Evolutionary conservation across 2,329 filamentous ascomycete species (phyloP).

Genomic region (Penicillium sp.): DNA sequence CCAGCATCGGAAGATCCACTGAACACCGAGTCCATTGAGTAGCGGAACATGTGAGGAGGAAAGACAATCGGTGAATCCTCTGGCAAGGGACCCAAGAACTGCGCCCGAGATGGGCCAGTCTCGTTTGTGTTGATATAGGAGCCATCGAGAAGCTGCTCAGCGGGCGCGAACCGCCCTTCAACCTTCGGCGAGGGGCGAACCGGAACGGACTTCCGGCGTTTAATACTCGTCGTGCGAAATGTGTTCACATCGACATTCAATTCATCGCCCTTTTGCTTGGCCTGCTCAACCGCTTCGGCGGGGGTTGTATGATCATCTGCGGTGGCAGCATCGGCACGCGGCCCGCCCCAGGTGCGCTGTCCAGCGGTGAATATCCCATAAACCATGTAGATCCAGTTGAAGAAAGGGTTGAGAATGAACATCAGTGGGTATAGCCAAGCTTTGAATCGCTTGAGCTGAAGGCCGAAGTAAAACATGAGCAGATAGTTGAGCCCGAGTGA

Average conservation of each 20-base stretch:
- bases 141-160: conserved; percentile 61
- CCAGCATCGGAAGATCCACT: conserved; percentile 50
- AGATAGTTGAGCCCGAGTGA: conserved; percentile 90
- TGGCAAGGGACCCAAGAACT: conserved; percentile 43
- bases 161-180: conserved; percentile 72
- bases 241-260: conserved; percentile 85
- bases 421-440: conserved; percentile 92
- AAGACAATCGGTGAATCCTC: conserved; percentile 43
- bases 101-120: conserved; percentile 56
- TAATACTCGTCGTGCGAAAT: conserved; percentile 52
- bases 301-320: conserved; percentile 72
- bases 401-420: conserved; percentile 92
- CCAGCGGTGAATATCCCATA: conserved; percentile 94
- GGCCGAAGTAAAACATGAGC: conserved; percentile 93
- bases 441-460: conserved; percentile 82
- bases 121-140: conserved; percentile 67
- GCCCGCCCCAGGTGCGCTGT: conserved; percentile 92
- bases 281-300: conserved; percentile 76
- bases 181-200: conserved; percentile 69
- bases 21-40: conserved; percentile 63
- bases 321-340: conserved; percentile 77
- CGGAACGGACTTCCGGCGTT: conserved; percentile 49
- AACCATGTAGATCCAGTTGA: conserved; percentile 98
- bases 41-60: conserved; percentile 47
- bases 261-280: conserved; percentile 74